phyloP scores from a whole-genome alignment of 176 grass and related monocot genomes.

The Elaeis guineensis region DNA sequence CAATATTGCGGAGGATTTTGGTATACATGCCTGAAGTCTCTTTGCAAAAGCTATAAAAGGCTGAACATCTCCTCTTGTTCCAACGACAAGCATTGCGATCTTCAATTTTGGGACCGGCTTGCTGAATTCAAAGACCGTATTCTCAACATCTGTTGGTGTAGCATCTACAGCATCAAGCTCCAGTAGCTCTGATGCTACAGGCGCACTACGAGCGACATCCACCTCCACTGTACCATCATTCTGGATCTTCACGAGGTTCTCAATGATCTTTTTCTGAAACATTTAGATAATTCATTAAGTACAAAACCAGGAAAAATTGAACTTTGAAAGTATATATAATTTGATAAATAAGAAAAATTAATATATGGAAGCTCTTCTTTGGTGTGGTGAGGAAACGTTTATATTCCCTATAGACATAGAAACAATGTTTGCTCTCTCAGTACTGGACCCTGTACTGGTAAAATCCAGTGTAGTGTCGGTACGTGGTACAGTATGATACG shows the following conservation, averaged over 20 bases:
- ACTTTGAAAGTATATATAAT: too few species aligned
- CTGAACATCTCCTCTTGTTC: slow-evolving; percentile 94
- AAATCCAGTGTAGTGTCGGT: too few species aligned
- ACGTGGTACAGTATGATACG: too few species aligned
- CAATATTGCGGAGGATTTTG: not conserved
- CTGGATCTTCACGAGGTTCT: slow-evolving; percentile 78
- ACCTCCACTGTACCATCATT: slow-evolving; percentile 83
- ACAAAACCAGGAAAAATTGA: slow-evolving; percentile 7
- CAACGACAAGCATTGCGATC: slow-evolving; percentile 94
- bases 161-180: slow-evolving; percentile 78
- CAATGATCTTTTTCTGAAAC: slow-evolving; percentile 73
- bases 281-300: slow-evolving; percentile 18
- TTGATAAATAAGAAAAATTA: too few species aligned
- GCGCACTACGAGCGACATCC: slow-evolving; percentile 44
- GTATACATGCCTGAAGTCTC: slow-evolving; percentile 72
- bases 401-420: too few species aligned
- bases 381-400: too few species aligned
- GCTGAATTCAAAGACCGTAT: slow-evolving; percentile 31
- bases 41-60: slow-evolving; percentile 99
- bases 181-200: slow-evolving; percentile 75
- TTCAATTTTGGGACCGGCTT: slow-evolving; percentile 91
- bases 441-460: too few species aligned
- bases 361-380: too few species aligned
- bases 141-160: slow-evolving; percentile 21
- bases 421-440: too few species aligned